A percentile compares a stretch with the other conserved stretches of the same genome.
These are phyloP conservation scores for Mallotus repandus DNA, from an alignment of 441 rosid genomes.

Conservation along the genomic window DNA sequence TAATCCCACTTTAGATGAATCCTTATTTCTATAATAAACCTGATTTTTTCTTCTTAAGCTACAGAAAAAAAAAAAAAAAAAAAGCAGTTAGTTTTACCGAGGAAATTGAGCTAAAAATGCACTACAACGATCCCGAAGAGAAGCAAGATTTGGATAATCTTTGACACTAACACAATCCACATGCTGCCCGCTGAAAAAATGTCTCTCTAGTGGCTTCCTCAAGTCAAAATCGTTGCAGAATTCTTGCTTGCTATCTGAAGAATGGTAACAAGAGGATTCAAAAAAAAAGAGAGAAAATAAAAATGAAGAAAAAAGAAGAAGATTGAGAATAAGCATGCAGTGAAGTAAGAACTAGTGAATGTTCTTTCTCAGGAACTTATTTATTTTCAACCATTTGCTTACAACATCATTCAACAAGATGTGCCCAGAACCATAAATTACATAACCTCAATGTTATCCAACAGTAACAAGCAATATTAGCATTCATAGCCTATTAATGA, in stretches of 20 bases:
- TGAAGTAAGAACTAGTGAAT: not conserved
- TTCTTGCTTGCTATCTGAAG: constrained; percentile 59
- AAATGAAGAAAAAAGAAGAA: not conserved
- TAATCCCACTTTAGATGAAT: not conserved
- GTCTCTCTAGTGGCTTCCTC: constrained; percentile 92
- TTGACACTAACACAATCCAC: constrained; percentile 74
- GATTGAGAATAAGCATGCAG: not conserved
- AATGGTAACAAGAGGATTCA: constrained; percentile 1
- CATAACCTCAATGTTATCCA: not conserved
- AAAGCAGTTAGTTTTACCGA: constrained; percentile 40
- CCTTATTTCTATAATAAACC: not conserved
- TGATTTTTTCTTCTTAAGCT: not conserved
- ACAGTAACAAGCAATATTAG: not conserved
- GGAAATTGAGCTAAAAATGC: constrained; percentile 60
- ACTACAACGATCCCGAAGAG: constrained; percentile 53
- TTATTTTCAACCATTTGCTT: not conserved
- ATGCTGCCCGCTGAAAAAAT: constrained; percentile 45
- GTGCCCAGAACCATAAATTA: not conserved
- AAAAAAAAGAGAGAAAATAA: not conserved
- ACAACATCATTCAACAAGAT: constrained; percentile 9
- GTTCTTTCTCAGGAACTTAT: constrained; percentile 2
- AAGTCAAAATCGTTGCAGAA: constrained; percentile 84
- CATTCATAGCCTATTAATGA: not conserved
- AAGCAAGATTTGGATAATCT: constrained; percentile 48
- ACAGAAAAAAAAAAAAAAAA: constrained; percentile 10